These are phyloP conservation scores for Brassica cretica DNA, from an alignment of 345 rosid genomes.

Conservation along the genomic window DNA sequence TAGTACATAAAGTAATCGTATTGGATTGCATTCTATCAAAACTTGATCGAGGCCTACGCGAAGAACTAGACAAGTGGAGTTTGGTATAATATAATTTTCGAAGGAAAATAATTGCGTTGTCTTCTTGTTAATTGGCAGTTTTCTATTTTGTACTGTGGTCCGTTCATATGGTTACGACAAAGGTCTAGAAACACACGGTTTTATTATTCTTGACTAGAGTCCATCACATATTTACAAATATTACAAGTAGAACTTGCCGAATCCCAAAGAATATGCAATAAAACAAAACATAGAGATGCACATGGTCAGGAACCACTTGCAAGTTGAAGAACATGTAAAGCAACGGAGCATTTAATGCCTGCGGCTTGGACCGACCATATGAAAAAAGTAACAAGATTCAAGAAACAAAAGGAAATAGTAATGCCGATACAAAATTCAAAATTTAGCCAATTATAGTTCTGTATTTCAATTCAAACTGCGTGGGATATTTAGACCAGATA, in stretches of 20 bases:
- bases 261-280: slow-evolving; percentile 19
- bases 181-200: not conserved
- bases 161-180: not conserved
- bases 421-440: not conserved
- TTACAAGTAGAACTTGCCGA: not conserved
- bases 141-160: slow-evolving; percentile 17
- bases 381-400: slow-evolving; percentile 15
- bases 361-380: slow-evolving; percentile 33
- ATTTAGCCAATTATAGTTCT: not conserved
- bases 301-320: slow-evolving; percentile 27
- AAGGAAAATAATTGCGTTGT: slow-evolving; percentile 25
- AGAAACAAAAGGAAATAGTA: not conserved
- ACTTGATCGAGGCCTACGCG: not conserved
- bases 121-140: slow-evolving; percentile 5
- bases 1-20: not conserved
- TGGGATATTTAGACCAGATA: not conserved
- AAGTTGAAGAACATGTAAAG: slow-evolving; percentile 36
- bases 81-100: slow-evolving; percentile 31
- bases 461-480: not conserved
- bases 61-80: slow-evolving; percentile 23
- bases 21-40: slow-evolving; percentile 6
- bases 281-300: slow-evolving; percentile 30
- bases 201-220: not conserved
- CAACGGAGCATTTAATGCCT: slow-evolving; percentile 34
- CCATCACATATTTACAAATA: not conserved